Percentiles rank a stretch among this genome's conserved stretches.
Conservation (phyloP, 495 filamentous ascomycete genomes). For the Zalerion maritima region DNA sequence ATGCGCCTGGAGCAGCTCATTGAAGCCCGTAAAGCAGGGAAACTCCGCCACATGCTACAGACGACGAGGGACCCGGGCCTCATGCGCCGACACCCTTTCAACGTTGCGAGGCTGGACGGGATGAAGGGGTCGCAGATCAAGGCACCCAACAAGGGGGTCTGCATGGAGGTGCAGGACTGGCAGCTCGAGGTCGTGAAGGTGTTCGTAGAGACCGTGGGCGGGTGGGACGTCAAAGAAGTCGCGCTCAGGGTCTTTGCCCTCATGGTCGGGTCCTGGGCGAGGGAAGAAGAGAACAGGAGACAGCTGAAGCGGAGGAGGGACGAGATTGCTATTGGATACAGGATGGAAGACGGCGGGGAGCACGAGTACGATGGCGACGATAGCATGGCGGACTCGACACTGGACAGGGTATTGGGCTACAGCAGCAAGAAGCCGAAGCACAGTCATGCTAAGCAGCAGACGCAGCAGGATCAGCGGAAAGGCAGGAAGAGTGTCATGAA, state of each 20-base stretch:
- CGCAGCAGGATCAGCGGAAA: too few species aligned
- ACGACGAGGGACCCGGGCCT: neutral
- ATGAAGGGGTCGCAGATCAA: slow-evolving; percentile 19
- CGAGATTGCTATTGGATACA: slow-evolving; percentile 1
- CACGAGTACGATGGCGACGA: neutral
- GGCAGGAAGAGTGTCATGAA: too few species aligned
- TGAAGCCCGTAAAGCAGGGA: slow-evolving; percentile 12
- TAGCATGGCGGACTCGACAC: too few species aligned
- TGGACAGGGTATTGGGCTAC: too few species aligned
- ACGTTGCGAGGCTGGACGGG: slow-evolving; percentile 19
- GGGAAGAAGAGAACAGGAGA: slow-evolving; percentile 16
- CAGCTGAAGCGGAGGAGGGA: slow-evolving; percentile 5
- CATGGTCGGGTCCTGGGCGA: slow-evolving; percentile 23
- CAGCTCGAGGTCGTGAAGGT: slow-evolving; percentile 37
- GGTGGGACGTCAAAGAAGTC: slow-evolving; percentile 30
- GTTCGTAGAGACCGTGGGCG: slow-evolving; percentile 23
- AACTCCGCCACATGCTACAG: slow-evolving; percentile 10
- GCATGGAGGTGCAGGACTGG: slow-evolving; percentile 30
- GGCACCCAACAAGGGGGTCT: slow-evolving; percentile 4
- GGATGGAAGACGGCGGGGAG: slow-evolving; percentile 5
- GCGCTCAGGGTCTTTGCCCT: slow-evolving; percentile 36
- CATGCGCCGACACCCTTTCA: slow-evolving; percentile 4
- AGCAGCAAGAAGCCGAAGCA: too few species aligned
- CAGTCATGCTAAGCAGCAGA: too few species aligned
- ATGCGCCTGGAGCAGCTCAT: slow-evolving; percentile 23